phyloP scores from a whole-genome alignment of 2,329 filamentous ascomycete species.

The Fusarium secorum region DNA sequence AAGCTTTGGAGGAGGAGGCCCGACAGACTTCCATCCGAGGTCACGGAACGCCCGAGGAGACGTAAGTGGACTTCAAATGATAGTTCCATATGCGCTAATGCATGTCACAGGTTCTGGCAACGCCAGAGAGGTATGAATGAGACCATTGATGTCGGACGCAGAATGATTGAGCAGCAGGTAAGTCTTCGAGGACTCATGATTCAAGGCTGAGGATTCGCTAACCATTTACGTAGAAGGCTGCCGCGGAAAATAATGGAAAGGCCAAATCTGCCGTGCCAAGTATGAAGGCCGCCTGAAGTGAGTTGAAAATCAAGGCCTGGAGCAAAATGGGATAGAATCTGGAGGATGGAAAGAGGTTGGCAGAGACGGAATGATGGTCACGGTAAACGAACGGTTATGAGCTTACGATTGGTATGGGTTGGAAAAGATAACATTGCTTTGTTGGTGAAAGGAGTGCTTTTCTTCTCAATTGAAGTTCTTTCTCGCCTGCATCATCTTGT shows the following conservation, averaged over 20 bases:
- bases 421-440: neutral
- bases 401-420: slow-evolving; percentile 19
- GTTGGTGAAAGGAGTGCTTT: neutral
- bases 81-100: slow-evolving; percentile 28
- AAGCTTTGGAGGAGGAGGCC: slow-evolving; percentile 70
- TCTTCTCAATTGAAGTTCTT: slow-evolving; percentile 10
- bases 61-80: slow-evolving; percentile 47
- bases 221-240: slow-evolving; percentile 16
- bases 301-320: neutral
- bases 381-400: slow-evolving; percentile 21
- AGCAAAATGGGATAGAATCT: neutral
- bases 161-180: slow-evolving; percentile 60
- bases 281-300: slow-evolving; percentile 26
- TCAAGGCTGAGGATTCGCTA: neutral
- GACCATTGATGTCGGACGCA: slow-evolving; percentile 64
- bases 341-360: neutral
- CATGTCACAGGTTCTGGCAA: slow-evolving; percentile 63
- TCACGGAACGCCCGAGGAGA: slow-evolving; percentile 60
- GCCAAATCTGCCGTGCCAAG: slow-evolving; percentile 33
- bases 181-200: neutral
- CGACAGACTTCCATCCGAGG: slow-evolving; percentile 59
- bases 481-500: neutral
- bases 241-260: slow-evolving; percentile 16
- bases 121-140: slow-evolving; percentile 66
- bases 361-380: neutral